Conservation (phyloP, 108 stramenopile genomes). For the Nitzschia sp. region DNA sequence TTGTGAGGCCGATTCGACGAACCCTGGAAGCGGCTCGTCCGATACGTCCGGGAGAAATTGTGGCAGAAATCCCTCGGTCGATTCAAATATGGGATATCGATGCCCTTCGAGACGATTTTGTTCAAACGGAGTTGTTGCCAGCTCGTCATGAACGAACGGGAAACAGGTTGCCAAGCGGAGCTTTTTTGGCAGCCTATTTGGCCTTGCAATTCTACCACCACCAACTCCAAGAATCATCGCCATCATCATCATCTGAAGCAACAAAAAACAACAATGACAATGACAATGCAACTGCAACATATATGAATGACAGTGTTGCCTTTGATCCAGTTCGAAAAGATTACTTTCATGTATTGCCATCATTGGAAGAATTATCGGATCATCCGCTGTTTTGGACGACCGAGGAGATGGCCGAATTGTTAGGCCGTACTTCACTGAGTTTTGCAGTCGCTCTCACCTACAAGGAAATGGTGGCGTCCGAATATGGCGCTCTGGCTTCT, state of each 20-base stretch:
- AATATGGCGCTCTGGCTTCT: constrained; percentile 61
- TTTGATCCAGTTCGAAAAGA: constrained; percentile 1
- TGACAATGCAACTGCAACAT: background rate
- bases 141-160: constrained; percentile 53
- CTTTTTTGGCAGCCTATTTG: constrained; percentile 68
- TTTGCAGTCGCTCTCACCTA: constrained; percentile 51
- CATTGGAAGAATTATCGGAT: constrained; percentile 42
- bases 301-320: background rate
- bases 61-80: constrained; percentile 65
- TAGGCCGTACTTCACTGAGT: constrained; percentile 45
- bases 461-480: constrained; percentile 57
- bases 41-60: constrained; percentile 44
- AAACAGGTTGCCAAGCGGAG: constrained; percentile 64
- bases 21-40: constrained; percentile 23
- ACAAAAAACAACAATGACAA: background rate
- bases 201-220: constrained; percentile 19
- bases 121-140: constrained; percentile 43
- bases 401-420: constrained; percentile 35
- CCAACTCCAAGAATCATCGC: background rate
- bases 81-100: constrained; percentile 85
- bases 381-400: constrained; percentile 69
- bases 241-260: background rate
- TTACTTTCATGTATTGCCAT: constrained; percentile 54
- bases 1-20: constrained; percentile 19
- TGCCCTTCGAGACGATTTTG: constrained; percentile 71